Evolutionary conservation across 129 eudicot species (phyloP).

Genomic region (sunflower (Helianthus annuus)): HanXRQr2.0-SUNRISE NC_035436.2:48276811-48277310

Average conservation of each 20-base stretch:
- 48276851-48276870: slow-evolving; percentile 11
- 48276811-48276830: slow-evolving; percentile 59
- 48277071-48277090: neutral
- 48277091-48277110: neutral
- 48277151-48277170: slow-evolving; percentile 67
- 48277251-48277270: slow-evolving; percentile 1
- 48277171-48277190: slow-evolving; percentile 71
- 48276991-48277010: slow-evolving; percentile 74
- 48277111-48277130: slow-evolving; percentile 74
- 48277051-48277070: slow-evolving; percentile 11
- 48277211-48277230: slow-evolving; percentile 76
- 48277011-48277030: slow-evolving; percentile 77
- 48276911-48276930: slow-evolving; percentile 45
- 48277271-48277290: neutral
- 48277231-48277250: slow-evolving; percentile 5
- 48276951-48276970: slow-evolving; percentile 98
- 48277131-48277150: slow-evolving; percentile 69
- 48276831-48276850: slow-evolving; percentile 58
- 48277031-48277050: slow-evolving; percentile 58
- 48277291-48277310: neutral
- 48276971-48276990: slow-evolving; percentile 90
- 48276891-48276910: neutral
- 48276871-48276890: slow-evolving; percentile 9
- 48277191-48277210: slow-evolving; percentile 83
- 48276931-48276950: slow-evolving; percentile 77